Conservation (phyloP, 2,329 filamentous ascomycete genomes). For the Periconia sp. region DNA sequence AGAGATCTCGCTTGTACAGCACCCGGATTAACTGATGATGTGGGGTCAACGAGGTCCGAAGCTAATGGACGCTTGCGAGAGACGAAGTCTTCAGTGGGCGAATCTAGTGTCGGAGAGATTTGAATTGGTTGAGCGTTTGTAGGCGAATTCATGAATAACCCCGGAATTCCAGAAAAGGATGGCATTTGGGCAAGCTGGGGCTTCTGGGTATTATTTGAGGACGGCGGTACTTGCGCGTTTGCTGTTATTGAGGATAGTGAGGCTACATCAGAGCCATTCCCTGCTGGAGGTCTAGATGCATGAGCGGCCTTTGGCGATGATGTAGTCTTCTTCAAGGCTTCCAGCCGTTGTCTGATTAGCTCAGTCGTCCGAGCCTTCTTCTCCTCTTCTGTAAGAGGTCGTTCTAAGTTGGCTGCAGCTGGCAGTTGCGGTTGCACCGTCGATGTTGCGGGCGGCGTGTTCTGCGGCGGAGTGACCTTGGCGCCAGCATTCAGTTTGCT, state of each 20-base stretch:
- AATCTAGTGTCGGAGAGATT: slow-evolving; percentile 5
- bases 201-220: slow-evolving; percentile 7
- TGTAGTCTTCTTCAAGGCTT: slow-evolving; percentile 55
- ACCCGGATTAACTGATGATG: slow-evolving; percentile 34
- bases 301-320: slow-evolving; percentile 12
- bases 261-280: not conserved
- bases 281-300: not conserved
- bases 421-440: slow-evolving; percentile 17
- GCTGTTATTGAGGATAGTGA: not conserved
- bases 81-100: slow-evolving; percentile 14
- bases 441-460: slow-evolving; percentile 21
- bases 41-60: slow-evolving; percentile 71
- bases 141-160: slow-evolving; percentile 56
- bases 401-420: slow-evolving; percentile 18
- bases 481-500: slow-evolving; percentile 54
- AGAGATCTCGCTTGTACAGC: slow-evolving; percentile 65
- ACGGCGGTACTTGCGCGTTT: slow-evolving; percentile 6
- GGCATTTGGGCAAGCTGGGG: slow-evolving; percentile 12
- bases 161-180: slow-evolving; percentile 54
- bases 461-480: slow-evolving; percentile 28
- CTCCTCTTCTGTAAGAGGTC: slow-evolving; percentile 42
- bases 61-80: slow-evolving; percentile 68
- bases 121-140: slow-evolving; percentile 9
- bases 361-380: slow-evolving; percentile 73
- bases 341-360: slow-evolving; percentile 77